phyloP scores from a whole-genome alignment of 768 basidiomycete species.

The Collybia sordida region DNA sequence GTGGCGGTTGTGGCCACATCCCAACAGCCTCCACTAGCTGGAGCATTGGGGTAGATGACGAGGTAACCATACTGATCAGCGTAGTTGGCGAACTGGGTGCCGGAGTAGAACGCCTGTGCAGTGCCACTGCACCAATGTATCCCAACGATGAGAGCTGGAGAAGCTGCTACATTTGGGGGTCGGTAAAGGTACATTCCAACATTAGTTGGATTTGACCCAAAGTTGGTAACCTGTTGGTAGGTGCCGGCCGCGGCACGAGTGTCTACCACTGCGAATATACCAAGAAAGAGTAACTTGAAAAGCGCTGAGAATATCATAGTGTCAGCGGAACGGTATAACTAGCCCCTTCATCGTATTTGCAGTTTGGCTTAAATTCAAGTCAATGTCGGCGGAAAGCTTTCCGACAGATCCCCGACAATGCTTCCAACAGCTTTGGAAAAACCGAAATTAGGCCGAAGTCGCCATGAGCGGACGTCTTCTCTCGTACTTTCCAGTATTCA shows the following conservation, averaged over 20 bases:
- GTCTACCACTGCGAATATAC: constrained; percentile 13
- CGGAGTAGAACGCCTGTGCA: constrained; percentile 49
- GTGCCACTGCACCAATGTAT: constrained; percentile 54
- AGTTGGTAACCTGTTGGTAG: constrained; percentile 42
- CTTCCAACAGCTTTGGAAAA: no score
- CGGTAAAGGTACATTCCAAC: constrained; percentile 48
- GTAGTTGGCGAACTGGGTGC: constrained; percentile 47
- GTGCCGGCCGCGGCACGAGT: constrained; percentile 26
- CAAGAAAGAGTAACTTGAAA: constrained; percentile 15
- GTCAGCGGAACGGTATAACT: background rate
- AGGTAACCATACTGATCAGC: constrained; percentile 50
- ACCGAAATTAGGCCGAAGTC: no score
- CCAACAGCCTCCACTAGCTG: constrained; percentile 47
- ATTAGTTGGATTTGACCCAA: constrained; percentile 53
- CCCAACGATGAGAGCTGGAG: constrained; percentile 50
- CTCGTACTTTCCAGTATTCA: no score
- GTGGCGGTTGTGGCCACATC: constrained; percentile 51
- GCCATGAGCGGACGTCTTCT: no score
- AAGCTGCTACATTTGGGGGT: constrained; percentile 33
- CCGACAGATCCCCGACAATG: background rate
- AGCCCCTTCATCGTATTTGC: background rate
- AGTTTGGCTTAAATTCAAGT: no score
- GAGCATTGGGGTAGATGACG: constrained; percentile 49
- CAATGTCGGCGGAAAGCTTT: no score
- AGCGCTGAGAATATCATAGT: constrained; percentile 15